phyloP scores from a whole-genome alignment of 2,329 filamentous ascomycete species.

The Pestalotiopsis sp. region DNA sequence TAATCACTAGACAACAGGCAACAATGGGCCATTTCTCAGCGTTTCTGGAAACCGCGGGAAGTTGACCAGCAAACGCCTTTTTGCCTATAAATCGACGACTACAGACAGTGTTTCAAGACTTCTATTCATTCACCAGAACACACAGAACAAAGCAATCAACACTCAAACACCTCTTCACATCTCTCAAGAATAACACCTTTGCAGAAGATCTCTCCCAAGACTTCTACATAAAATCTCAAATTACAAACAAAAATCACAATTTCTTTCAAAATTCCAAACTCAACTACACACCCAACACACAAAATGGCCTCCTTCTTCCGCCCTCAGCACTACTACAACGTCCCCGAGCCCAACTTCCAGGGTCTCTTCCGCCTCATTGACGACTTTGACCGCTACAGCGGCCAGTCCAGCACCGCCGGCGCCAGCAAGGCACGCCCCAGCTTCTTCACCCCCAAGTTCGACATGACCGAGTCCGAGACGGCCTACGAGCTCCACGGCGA shows the following conservation, averaged over 20 bases:
- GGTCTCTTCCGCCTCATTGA: slow-evolving; percentile 68
- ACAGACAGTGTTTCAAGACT: slow-evolving; percentile 16
- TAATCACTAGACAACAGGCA: slow-evolving; percentile 10
- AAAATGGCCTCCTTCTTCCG: slow-evolving; percentile 63
- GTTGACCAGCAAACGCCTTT: slow-evolving; percentile 12
- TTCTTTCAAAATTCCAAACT: slow-evolving; percentile 10
- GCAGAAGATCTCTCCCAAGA: neutral
- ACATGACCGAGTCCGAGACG: slow-evolving; percentile 70
- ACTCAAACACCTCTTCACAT: slow-evolving; percentile 10
- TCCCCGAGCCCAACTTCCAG: slow-evolving; percentile 52
- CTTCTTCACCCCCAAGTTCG: slow-evolving; percentile 77
- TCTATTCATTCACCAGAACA: slow-evolving; percentile 30
- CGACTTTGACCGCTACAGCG: slow-evolving; percentile 60
- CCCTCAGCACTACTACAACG: slow-evolving; percentile 51
- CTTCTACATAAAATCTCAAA: slow-evolving; percentile 11
- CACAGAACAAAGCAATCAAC: slow-evolving; percentile 23
- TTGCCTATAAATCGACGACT: slow-evolving; percentile 32
- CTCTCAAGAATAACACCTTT: neutral
- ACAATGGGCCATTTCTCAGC: slow-evolving; percentile 15
- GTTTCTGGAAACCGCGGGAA: slow-evolving; percentile 32
- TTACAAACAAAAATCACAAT: slow-evolving; percentile 1
- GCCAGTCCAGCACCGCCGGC: slow-evolving; percentile 33
- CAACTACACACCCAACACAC: slow-evolving; percentile 20
- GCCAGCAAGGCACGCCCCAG: slow-evolving; percentile 36
- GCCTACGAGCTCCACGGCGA: slow-evolving; percentile 80